These are phyloP conservation scores for Poronia punctata DNA, from an alignment of 495 filamentous ascomycete genomes.

Conservation along the genomic window DNA sequence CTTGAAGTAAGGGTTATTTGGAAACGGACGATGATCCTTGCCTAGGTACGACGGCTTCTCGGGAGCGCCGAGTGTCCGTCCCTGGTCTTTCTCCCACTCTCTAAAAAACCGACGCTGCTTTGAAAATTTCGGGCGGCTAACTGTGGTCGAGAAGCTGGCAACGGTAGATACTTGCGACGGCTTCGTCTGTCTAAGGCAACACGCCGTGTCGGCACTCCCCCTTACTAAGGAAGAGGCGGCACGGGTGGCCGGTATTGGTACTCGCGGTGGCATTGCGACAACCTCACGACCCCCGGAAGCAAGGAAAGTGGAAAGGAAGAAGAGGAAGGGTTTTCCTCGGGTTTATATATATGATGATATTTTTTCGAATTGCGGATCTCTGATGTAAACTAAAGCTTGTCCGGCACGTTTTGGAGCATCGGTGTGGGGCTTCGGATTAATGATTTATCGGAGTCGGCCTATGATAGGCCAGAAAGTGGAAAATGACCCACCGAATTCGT, in stretches of 20 bases:
- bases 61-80: slow-evolving; percentile 49
- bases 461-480: no score
- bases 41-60: slow-evolving; percentile 54
- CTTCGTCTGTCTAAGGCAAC: slow-evolving; percentile 1
- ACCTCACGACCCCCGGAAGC: slow-evolving; percentile 9
- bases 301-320: background rate
- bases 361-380: slow-evolving; percentile 1
- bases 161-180: slow-evolving; percentile 2
- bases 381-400: background rate
- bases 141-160: slow-evolving; percentile 20
- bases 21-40: slow-evolving; percentile 50
- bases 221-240: slow-evolving; percentile 4
- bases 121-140: slow-evolving; percentile 17
- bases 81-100: slow-evolving; percentile 57
- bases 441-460: slow-evolving; percentile 11
- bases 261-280: slow-evolving; percentile 22
- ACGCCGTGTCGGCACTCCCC: slow-evolving; percentile 1
- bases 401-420: no score
- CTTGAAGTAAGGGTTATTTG: slow-evolving; percentile 62
- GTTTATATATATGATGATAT: background rate
- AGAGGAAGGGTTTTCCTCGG: background rate
- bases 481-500: no score
- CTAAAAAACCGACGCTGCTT: slow-evolving; percentile 52
- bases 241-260: slow-evolving; percentile 14
- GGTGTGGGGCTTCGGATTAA: slow-evolving; percentile 11